phyloP scores from a whole-genome alignment of 345 rosid species.

The Hibiscus trionum region DNA sequence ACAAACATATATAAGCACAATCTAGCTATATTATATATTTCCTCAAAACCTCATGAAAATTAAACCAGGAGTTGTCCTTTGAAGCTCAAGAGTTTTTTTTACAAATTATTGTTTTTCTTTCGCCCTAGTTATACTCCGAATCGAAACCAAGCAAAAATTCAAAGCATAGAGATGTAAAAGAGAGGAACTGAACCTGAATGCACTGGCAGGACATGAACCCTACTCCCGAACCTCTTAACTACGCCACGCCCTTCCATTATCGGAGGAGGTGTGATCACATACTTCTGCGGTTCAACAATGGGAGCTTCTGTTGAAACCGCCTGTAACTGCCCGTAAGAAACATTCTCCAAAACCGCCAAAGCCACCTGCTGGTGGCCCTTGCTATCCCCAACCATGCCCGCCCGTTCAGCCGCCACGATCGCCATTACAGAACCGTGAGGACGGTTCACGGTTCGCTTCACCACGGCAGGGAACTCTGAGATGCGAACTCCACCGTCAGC shows the following conservation, averaged over 20 bases:
- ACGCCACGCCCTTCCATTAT: conserved; percentile 86
- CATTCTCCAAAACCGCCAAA: conserved; percentile 44
- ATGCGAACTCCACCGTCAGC: conserved; percentile 53
- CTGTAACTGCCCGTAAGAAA: conserved; percentile 71
- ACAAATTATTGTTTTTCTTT: neutral
- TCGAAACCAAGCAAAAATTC: neutral
- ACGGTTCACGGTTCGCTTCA: conserved; percentile 56
- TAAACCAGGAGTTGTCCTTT: neutral
- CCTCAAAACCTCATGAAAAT: neutral
- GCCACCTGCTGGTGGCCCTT: conserved; percentile 25
- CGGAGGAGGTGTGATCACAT: conserved; percentile 64
- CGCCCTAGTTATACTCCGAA: neutral
- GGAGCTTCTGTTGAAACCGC: conserved; percentile 62
- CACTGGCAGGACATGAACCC: conserved; percentile 77
- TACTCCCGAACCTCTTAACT: conserved; percentile 61
- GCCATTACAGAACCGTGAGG: conserved; percentile 62
- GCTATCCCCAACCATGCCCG: conserved; percentile 42
- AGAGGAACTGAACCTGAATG: conserved; percentile 64
- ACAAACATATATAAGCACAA: too few relatives aligned
- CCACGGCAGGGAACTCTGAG: conserved; percentile 62
- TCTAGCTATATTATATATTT: too few relatives aligned
- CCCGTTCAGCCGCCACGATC: conserved; percentile 60
- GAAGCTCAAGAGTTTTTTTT: neutral
- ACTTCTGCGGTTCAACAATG: conserved; percentile 46
- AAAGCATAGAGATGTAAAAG: neutral